These are phyloP conservation scores for Plicaturopsis crispa DNA, from an alignment of 768 basidiomycete genomes.

Conservation along the genomic window DNA sequence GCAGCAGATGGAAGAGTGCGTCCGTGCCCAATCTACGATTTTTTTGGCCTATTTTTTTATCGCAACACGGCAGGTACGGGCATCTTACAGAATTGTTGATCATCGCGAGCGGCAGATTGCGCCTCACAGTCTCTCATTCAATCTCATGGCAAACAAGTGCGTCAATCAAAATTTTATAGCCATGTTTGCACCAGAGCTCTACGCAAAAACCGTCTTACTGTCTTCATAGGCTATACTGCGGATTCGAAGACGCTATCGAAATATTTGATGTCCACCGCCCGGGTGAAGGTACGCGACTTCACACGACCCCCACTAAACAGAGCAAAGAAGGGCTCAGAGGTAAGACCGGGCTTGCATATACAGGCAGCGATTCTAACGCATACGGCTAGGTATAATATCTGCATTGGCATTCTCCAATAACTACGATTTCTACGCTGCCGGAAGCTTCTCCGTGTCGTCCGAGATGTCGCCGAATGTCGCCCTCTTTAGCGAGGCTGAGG, in stretches of 20 bases:
- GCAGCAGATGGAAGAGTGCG: constrained; percentile 68
- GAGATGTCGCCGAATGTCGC: constrained; percentile 52
- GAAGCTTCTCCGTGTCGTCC: constrained; percentile 58
- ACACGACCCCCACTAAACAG: constrained; percentile 66
- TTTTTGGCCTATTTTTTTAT: background rate
- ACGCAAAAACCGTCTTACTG: background rate
- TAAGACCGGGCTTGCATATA: too few relatives aligned
- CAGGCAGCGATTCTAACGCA: too few relatives aligned
- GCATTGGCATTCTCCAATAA: constrained; percentile 68
- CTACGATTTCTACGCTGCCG: constrained; percentile 71
- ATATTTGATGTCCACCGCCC: constrained; percentile 72
- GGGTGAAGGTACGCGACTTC: constrained; percentile 64
- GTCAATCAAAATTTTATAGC: constrained; percentile 15
- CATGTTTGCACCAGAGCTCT: background rate
- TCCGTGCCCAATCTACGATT: too few relatives aligned
- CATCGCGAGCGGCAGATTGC: constrained; percentile 90
- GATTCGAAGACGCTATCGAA: constrained; percentile 81
- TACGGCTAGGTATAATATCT: constrained; percentile 78
- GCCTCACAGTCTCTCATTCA: constrained; percentile 80
- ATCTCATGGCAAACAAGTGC: constrained; percentile 58
- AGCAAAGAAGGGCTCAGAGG: constrained; percentile 87
- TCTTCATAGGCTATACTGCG: constrained; percentile 67
- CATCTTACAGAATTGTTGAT: constrained; percentile 88
- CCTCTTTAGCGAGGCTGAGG: constrained; percentile 54
- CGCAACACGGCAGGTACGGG: constrained; percentile 55